phyloP scores from a whole-genome alignment of 306 rosid genomes.

The Trichosanthes cucumerina region DNA sequence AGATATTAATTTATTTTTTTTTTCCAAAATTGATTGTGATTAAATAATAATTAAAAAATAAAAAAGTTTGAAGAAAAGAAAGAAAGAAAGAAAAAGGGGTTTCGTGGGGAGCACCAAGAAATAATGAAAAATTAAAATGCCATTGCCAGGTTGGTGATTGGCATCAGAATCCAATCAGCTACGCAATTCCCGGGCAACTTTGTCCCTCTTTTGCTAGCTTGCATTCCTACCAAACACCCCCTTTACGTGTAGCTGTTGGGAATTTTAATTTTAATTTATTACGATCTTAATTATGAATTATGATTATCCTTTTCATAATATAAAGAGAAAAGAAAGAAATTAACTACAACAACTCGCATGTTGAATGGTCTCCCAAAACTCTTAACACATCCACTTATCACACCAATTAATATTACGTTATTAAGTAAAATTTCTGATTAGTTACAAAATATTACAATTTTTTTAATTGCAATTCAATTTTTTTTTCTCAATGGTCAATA shows the following conservation, averaged over 20 bases:
- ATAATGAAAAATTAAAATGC: too few species aligned
- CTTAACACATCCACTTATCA: too few species aligned
- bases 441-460: too few species aligned
- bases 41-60: too few species aligned
- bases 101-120: neutral
- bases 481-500: too few species aligned
- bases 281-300: neutral
- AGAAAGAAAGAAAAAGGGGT: neutral
- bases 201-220: neutral
- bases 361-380: too few species aligned
- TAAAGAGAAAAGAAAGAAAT: neutral
- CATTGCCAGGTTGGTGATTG: constrained; percentile 3
- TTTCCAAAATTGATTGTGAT: too few species aligned
- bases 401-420: too few species aligned
- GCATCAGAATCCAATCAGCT: constrained; percentile 3
- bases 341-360: neutral
- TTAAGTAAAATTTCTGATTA: too few species aligned
- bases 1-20: neutral
- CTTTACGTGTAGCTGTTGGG: neutral
- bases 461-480: too few species aligned
- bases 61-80: neutral
- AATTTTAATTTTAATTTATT: neutral
- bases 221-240: neutral
- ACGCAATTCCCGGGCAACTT: neutral
- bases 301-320: neutral